Conservation (phyloP, 768 basidiomycete genomes). For the Kwoniella dendrophila region DNA sequence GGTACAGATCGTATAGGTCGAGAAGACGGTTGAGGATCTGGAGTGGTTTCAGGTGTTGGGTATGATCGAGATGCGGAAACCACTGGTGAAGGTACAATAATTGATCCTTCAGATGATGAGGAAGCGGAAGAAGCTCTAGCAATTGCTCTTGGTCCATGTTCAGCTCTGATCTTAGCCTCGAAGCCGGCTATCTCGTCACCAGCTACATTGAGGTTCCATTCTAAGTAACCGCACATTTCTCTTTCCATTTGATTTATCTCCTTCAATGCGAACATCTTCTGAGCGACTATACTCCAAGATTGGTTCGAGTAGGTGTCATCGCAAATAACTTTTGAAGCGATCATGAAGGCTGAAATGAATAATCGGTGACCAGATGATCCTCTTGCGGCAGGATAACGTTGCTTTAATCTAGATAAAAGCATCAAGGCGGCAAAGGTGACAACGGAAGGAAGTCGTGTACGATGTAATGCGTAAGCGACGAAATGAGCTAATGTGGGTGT, state of each 20-base stretch:
- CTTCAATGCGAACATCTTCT: conserved; percentile 77
- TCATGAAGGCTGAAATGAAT: conserved; percentile 92
- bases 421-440: conserved; percentile 72
- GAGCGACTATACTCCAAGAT: conserved; percentile 86
- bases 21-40: conserved; percentile 31
- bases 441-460: conserved; percentile 71
- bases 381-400: conserved; percentile 85
- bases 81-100: conserved; percentile 18
- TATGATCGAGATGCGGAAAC: conserved; percentile 29
- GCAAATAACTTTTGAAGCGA: conserved; percentile 86
- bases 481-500: conserved; percentile 72
- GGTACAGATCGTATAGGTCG: conserved; percentile 48
- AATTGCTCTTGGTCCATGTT: conserved; percentile 51
- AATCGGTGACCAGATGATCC: conserved; percentile 87
- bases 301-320: conserved; percentile 94
- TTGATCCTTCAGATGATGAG: not conserved
- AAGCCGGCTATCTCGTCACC: conserved; percentile 56
- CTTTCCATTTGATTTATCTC: conserved; percentile 98
- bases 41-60: conserved; percentile 46
- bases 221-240: conserved; percentile 89
- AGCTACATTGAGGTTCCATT: conserved; percentile 66
- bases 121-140: conserved; percentile 27
- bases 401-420: conserved; percentile 80
- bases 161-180: conserved; percentile 53
- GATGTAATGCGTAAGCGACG: conserved; percentile 83